These are phyloP conservation scores for Saccharomyces pastorianus DNA, from an alignment of 1,139 yeast genomes.

Conservation along the genomic window DNA sequence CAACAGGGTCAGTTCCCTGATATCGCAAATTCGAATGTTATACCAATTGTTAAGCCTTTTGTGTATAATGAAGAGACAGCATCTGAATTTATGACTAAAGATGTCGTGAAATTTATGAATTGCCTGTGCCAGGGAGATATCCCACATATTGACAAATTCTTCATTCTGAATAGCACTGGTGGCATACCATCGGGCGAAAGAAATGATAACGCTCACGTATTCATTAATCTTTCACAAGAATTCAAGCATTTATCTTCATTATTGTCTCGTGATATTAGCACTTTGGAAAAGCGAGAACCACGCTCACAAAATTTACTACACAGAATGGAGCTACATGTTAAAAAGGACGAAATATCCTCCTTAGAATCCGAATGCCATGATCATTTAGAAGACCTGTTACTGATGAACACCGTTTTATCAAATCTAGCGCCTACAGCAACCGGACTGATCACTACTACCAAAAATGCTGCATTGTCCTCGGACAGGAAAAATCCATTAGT, in stretches of 20 bases:
- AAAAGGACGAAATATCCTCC: slow-evolving; percentile 28
- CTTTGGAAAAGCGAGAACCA: slow-evolving; percentile 12
- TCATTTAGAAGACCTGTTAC: slow-evolving; percentile 31
- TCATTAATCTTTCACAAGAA: slow-evolving; percentile 79
- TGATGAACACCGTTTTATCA: slow-evolving; percentile 31
- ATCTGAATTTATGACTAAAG: slow-evolving; percentile 11
- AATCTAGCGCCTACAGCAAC: slow-evolving; percentile 34
- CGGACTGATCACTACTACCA: slow-evolving; percentile 35
- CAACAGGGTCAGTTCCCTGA: slow-evolving; percentile 11
- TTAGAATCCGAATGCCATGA: slow-evolving; percentile 15
- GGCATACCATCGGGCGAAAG: slow-evolving; percentile 88
- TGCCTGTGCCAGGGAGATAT: slow-evolving; percentile 25
- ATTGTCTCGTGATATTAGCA: slow-evolving; percentile 3
- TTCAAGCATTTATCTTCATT: slow-evolving; percentile 44
- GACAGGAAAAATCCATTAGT: slow-evolving; percentile 62
- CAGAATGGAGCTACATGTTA: slow-evolving; percentile 34
- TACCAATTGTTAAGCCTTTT: slow-evolving; percentile 27
- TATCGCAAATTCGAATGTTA: slow-evolving; percentile 8
- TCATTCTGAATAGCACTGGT: slow-evolving; percentile 71
- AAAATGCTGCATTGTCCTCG: slow-evolving; percentile 22
- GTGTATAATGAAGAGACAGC: slow-evolving; percentile 22
- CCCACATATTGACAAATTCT: slow-evolving; percentile 65
- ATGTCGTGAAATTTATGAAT: slow-evolving; percentile 18
- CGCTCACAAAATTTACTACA: slow-evolving; percentile 15
- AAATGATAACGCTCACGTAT: slow-evolving; percentile 75